Evolutionary conservation across 257 asterid genomes (phyloP).

Genomic region (Sherardia arvensis): DNA sequence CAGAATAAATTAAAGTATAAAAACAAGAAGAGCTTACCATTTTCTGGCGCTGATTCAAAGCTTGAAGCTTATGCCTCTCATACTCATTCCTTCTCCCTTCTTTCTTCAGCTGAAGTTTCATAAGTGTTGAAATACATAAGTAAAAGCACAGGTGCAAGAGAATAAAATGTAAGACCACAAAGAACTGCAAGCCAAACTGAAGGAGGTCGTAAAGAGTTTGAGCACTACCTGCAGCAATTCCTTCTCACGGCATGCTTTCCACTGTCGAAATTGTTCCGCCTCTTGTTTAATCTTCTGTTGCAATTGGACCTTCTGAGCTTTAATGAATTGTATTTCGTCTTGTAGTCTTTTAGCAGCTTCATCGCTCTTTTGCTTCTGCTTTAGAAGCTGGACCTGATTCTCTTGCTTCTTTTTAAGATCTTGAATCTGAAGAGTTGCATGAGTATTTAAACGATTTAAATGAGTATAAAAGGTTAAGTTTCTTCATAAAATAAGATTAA

Average conservation of each 20-base stretch:
- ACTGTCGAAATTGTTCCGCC: constrained; percentile 94
- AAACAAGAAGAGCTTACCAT: constrained; percentile 39
- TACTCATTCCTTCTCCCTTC: constrained; percentile 98
- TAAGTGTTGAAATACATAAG: not conserved
- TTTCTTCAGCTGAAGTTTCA: constrained; percentile 62
- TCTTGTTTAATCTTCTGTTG: constrained; percentile 96
- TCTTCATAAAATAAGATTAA: not conserved
- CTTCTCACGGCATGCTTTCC: constrained; percentile 98
- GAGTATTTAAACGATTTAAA: constrained; percentile 5
- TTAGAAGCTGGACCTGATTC: constrained; percentile 83
- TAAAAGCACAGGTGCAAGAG: not conserved
- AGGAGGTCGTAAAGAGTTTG: too few relatives aligned
- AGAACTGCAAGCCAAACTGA: too few relatives aligned
- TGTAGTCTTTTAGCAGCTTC: constrained; percentile 89
- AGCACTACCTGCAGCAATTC: constrained; percentile 73
- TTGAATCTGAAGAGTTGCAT: constrained; percentile 56
- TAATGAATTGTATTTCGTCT: constrained; percentile 93
- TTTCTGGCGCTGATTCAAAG: constrained; percentile 95
- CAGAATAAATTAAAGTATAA: not conserved
- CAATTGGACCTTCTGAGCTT: constrained; percentile 95
- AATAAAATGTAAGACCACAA: too few relatives aligned
- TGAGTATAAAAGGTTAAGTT: not conserved
- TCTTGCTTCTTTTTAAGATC: constrained; percentile 97
- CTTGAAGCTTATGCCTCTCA: constrained; percentile 92
- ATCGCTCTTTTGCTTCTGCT: constrained; percentile 96